Evolutionary conservation across 2,329 filamentous ascomycete genomes (phyloP).

Genomic region (Fusarium avenaceum): DNA sequence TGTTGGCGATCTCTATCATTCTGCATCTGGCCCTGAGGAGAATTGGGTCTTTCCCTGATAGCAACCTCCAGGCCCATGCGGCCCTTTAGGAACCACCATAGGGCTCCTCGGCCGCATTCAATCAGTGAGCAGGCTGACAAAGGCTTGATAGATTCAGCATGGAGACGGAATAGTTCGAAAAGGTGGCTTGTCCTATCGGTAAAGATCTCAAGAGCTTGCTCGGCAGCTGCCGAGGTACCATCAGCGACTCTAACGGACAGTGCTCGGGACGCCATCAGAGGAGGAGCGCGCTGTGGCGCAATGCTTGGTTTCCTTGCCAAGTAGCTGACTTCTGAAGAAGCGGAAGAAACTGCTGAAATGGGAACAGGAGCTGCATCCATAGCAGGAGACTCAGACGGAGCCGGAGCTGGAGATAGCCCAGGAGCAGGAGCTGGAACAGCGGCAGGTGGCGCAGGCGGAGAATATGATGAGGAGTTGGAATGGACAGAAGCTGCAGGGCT

Average conservation of each 20-base stretch:
- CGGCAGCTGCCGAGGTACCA: slow-evolving; percentile 61
- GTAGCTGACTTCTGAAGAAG: slow-evolving; percentile 37
- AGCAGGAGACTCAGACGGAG: slow-evolving; percentile 17
- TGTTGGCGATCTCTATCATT: slow-evolving; percentile 74
- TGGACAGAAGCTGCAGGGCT: slow-evolving; percentile 60
- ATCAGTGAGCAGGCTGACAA: slow-evolving; percentile 72
- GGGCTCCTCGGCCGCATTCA: slow-evolving; percentile 78
- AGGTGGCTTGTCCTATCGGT: slow-evolving; percentile 78
- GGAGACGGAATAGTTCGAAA: slow-evolving; percentile 80
- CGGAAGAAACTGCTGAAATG: neutral
- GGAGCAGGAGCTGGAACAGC: slow-evolving; percentile 22
- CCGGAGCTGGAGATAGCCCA: slow-evolving; percentile 5
- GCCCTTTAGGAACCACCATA: slow-evolving; percentile 93
- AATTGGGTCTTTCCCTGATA: slow-evolving; percentile 72
- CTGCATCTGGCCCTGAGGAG: slow-evolving; percentile 66
- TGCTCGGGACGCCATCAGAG: slow-evolving; percentile 50
- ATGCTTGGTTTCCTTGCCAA: slow-evolving; percentile 44
- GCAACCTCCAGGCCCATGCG: slow-evolving; percentile 80
- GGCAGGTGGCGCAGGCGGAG: slow-evolving; percentile 35
- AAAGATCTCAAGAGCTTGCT: slow-evolving; percentile 79
- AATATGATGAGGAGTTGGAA: slow-evolving; percentile 52
- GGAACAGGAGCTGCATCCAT: slow-evolving; percentile 8
- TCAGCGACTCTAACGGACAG: slow-evolving; percentile 60
- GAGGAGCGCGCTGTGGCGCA: slow-evolving; percentile 47
- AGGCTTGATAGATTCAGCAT: slow-evolving; percentile 79